Percentiles rank a stretch among this genome's conserved stretches.
Evolutionary conservation across 2,329 filamentous ascomycete species (phyloP).

Genomic region (Aspergillus melleus): DNA sequence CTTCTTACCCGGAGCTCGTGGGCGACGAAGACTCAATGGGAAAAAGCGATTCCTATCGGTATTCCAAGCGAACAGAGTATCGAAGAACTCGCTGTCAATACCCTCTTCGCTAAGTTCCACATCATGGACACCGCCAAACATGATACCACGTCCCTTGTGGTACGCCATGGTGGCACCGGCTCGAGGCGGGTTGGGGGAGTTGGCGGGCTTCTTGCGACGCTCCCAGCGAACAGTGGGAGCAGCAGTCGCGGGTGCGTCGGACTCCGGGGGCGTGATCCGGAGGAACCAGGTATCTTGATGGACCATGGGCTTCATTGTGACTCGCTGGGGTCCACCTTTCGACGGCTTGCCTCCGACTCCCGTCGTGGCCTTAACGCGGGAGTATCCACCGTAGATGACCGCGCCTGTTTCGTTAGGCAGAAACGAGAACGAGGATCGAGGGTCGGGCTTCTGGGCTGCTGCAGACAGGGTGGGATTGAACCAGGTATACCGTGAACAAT

Average conservation of each 20-base stretch:
- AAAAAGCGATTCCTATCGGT: constrained; percentile 95
- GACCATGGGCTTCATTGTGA: constrained; percentile 79
- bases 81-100: constrained; percentile 97
- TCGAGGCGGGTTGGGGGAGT: constrained; percentile 77
- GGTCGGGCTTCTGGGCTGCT: constrained; percentile 82
- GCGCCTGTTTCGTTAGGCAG: constrained; percentile 88
- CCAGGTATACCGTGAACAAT: constrained; percentile 85
- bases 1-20: constrained; percentile 67
- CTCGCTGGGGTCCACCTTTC: constrained; percentile 61
- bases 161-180: constrained; percentile 92
- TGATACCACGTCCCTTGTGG: constrained; percentile 88
- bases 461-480: constrained; percentile 71
- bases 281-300: constrained; percentile 96
- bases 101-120: constrained; percentile 89
- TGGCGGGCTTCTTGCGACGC: constrained; percentile 85
- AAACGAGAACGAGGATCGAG: constrained; percentile 87
- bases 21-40: constrained; percentile 72
- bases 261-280: constrained; percentile 69
- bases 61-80: constrained; percentile 88
- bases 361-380: constrained; percentile 73
- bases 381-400: constrained; percentile 91
- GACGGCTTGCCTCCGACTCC: constrained; percentile 59
- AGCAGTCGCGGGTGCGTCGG: constrained; percentile 65
- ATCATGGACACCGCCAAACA: constrained; percentile 93
- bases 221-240: constrained; percentile 85